These are phyloP conservation scores for Cytospora mali DNA, from an alignment of 2,329 filamentous ascomycete species.

Conservation along the genomic window DNA sequence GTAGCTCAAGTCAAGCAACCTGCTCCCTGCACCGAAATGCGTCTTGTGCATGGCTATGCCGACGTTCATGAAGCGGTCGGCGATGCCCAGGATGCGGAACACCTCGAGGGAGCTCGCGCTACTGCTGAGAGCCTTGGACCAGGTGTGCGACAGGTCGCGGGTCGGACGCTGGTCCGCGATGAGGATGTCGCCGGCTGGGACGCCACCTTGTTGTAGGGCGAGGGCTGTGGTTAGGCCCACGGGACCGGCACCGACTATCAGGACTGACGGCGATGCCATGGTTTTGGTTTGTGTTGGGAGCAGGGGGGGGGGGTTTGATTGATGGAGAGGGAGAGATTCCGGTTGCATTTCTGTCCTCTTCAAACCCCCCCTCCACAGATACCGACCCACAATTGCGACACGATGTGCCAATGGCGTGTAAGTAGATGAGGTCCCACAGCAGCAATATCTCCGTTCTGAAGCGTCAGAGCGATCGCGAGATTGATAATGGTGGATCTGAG, in stretches of 20 bases:
- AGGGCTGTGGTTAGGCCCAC: constrained; percentile 24
- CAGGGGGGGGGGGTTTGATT: no score
- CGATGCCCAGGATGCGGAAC: constrained; percentile 23
- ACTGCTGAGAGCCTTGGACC: constrained; percentile 17
- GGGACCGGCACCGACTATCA: constrained; percentile 26
- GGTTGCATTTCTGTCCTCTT: no score
- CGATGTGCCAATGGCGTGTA: no score
- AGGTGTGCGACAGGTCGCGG: neutral
- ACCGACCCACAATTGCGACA: no score
- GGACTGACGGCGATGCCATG: constrained; percentile 3
- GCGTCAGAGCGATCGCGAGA: no score
- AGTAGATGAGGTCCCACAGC: no score
- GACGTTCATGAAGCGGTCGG: constrained; percentile 4
- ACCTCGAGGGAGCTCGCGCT: constrained; percentile 24
- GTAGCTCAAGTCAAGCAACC: constrained; percentile 19
- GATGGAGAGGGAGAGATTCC: no score
- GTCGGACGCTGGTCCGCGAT: constrained; percentile 15
- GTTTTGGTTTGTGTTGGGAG: neutral
- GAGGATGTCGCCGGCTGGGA: constrained; percentile 13
- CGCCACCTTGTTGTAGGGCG: constrained; percentile 17
- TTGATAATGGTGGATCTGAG: no score
- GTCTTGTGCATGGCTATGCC: constrained; percentile 1
- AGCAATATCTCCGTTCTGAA: no score
- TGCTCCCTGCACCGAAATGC: constrained; percentile 12
- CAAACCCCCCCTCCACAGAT: no score